Percentiles rank a stretch among this genome's conserved stretches.
Evolutionary conservation across 2,329 filamentous ascomycete genomes (phyloP).

Genomic region (Neofusicoccum cordaticola): DNA sequence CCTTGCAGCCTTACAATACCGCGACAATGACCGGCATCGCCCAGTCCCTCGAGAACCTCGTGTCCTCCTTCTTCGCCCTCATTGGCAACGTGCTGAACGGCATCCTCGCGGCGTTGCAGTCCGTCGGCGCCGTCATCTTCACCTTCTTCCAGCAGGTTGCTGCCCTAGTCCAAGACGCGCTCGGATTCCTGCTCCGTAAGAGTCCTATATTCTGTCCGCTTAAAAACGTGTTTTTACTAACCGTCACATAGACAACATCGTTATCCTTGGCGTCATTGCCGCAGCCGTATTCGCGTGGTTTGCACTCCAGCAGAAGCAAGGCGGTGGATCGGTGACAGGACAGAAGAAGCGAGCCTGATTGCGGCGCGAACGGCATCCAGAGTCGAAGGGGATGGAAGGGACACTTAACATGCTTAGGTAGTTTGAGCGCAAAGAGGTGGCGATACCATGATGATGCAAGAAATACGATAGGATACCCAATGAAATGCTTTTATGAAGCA

Average conservation of each 20-base stretch:
- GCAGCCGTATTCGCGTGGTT: background rate
- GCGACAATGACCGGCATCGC: background rate
- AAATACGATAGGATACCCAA: background rate
- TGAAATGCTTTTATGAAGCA: background rate
- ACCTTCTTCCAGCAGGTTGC: slow-evolving; percentile 7
- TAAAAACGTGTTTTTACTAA: background rate
- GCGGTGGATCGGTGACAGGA: background rate
- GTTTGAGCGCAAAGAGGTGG: background rate
- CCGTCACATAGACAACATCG: slow-evolving; percentile 6
- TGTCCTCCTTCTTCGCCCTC: slow-evolving; percentile 12
- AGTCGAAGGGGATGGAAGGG: no score
- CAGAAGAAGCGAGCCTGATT: slow-evolving; percentile 2
- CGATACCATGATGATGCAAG: background rate
- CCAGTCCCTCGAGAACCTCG: slow-evolving; percentile 12
- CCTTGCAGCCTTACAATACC: background rate
- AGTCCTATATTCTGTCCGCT: no score
- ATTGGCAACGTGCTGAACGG: slow-evolving; percentile 5
- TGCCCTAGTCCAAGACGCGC: background rate
- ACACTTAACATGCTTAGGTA: no score
- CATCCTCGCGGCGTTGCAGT: slow-evolving; percentile 3
- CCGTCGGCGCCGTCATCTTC: background rate
- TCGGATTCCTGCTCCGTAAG: slow-evolving; percentile 6
- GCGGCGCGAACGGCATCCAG: background rate
- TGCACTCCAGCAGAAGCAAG: background rate
- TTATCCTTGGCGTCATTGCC: slow-evolving; percentile 1